Conservation (phyloP, 129 eudicot species). For the Escallonia rubra region DNA sequence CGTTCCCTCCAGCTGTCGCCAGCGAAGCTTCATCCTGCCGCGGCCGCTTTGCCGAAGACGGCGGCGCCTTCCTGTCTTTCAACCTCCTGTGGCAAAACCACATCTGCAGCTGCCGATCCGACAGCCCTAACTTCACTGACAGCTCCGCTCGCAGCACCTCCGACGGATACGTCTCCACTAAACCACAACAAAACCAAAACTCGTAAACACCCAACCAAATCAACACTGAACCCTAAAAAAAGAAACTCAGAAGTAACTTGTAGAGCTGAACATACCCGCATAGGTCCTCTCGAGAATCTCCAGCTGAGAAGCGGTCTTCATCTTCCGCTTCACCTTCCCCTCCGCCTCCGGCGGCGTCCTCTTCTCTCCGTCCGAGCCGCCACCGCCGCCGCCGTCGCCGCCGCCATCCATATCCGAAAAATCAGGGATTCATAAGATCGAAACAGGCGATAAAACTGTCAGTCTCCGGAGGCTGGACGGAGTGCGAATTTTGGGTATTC, state of each 20-base stretch:
- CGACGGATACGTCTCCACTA: constrained; percentile 78
- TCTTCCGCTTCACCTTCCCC: constrained; percentile 67
- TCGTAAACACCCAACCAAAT: constrained; percentile 6
- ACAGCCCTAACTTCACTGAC: constrained; percentile 58
- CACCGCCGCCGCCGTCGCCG: constrained; percentile 34
- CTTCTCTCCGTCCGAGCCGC: constrained; percentile 32
- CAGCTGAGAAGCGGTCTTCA: constrained; percentile 93
- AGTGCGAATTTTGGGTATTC: constrained; percentile 5
- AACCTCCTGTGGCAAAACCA: constrained; percentile 96
- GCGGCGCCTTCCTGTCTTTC: constrained; percentile 65
- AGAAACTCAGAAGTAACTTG: background rate
- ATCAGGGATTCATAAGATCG: background rate
- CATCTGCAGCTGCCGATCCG: constrained; percentile 96
- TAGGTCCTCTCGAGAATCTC: constrained; percentile 82
- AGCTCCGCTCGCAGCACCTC: constrained; percentile 73
- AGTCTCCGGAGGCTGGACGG: too few relatives aligned
- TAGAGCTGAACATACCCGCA: constrained; percentile 44
- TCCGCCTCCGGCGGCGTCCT: constrained; percentile 43
- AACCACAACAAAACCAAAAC: constrained; percentile 11
- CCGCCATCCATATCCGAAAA: constrained; percentile 20
- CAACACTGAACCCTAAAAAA: background rate
- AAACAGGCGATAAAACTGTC: too few relatives aligned
- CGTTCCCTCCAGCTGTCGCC: constrained; percentile 20
- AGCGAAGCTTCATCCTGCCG: constrained; percentile 35
- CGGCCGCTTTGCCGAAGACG: constrained; percentile 27